Conservation (phyloP, 352 stramenopile genomes). For the Phytophthora nicotianae region DNA sequence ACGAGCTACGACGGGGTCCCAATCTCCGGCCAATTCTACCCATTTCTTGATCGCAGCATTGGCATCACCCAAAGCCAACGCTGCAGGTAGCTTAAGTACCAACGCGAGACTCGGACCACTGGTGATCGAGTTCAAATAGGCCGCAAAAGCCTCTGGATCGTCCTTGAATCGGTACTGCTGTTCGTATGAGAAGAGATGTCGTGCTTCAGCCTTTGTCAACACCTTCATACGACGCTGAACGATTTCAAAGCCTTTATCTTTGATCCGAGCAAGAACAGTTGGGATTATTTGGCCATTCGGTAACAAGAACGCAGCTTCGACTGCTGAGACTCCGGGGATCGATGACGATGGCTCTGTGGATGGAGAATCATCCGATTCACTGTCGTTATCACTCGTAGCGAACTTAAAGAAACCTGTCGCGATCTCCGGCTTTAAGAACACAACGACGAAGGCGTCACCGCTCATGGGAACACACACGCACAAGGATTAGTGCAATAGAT, state of each 20-base stretch:
- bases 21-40: constrained; percentile 59
- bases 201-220: constrained; percentile 44
- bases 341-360: constrained; percentile 13
- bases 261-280: constrained; percentile 44
- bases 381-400: constrained; percentile 4
- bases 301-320: constrained; percentile 48
- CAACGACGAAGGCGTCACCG: constrained; percentile 45
- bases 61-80: constrained; percentile 12
- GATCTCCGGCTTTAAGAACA: constrained; percentile 70
- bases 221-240: constrained; percentile 38
- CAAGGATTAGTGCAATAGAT: constrained; percentile 1
- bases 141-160: constrained; percentile 33
- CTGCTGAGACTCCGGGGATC: constrained; percentile 41
- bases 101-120: constrained; percentile 68
- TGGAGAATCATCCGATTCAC: not conserved
- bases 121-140: constrained; percentile 61
- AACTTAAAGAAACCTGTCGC: constrained; percentile 58
- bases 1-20: constrained; percentile 49
- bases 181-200: constrained; percentile 44
- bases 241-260: constrained; percentile 65
- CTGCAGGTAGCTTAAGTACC: constrained; percentile 47
- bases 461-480: constrained; percentile 20
- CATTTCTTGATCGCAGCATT: constrained; percentile 39
- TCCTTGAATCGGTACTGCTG: constrained; percentile 36
- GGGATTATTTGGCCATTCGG: constrained; percentile 50